Conservation (phyloP, 73 alveolate species). For the Tetrahymena thermophila region DNA sequence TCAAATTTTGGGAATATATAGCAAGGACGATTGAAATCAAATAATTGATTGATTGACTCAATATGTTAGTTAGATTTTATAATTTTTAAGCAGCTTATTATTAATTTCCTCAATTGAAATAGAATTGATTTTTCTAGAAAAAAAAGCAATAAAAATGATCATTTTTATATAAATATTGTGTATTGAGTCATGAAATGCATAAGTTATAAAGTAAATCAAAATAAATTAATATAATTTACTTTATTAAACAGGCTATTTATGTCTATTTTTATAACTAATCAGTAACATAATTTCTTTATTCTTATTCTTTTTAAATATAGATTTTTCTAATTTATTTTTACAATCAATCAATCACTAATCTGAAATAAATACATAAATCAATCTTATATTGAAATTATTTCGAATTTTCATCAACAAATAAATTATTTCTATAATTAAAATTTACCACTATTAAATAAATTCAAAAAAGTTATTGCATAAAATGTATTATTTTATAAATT, state of each 20-base stretch:
- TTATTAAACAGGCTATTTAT: background rate
- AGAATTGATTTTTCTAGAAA: no score
- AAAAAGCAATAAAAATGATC: background rate
- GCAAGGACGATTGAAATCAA: background rate
- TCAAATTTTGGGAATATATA: background rate
- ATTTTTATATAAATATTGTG: background rate
- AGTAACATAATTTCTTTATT: background rate
- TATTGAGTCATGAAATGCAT: background rate
- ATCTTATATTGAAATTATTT: no score
- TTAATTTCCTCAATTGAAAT: no score
- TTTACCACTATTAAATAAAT: no score
- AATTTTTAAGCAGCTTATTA: background rate
- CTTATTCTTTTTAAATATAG: background rate
- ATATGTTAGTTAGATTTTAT: no score
- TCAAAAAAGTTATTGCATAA: no score
- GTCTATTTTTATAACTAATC: background rate
- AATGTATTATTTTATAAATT: no score
- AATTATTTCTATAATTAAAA: no score
- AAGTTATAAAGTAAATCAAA: background rate
- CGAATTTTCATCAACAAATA: no score
- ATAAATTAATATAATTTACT: background rate
- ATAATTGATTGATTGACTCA: background rate
- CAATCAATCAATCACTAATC: no score
- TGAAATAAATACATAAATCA: no score
- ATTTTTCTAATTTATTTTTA: no score